phyloP scores from a whole-genome alignment of 78 protist species.

The Pigoraptor vietnamica region DNA sequence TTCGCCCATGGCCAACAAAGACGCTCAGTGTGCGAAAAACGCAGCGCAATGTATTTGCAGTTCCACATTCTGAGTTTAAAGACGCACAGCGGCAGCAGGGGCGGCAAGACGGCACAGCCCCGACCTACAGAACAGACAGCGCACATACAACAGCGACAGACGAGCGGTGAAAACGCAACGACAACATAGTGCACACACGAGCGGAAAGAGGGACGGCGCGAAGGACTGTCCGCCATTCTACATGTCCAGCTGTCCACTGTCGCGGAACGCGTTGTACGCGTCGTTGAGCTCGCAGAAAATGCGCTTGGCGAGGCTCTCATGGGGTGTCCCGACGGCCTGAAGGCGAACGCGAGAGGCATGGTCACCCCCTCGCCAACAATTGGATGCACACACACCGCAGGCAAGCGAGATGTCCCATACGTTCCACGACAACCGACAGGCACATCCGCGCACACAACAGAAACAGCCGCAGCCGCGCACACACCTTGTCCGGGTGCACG shows the following conservation, averaged over 20 bases:
- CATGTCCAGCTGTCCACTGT: neutral
- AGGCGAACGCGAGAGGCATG: neutral
- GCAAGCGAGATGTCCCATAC: neutral
- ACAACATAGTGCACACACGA: no score
- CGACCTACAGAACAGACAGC: no score
- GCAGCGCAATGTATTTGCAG: no score
- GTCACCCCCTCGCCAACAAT: neutral
- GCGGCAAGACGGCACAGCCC: no score
- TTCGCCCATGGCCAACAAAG: no score
- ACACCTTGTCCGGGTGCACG: conserved; percentile 66
- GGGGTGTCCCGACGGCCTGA: neutral
- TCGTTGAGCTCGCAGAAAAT: conserved; percentile 13
- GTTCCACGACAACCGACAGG: neutral
- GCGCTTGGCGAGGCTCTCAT: neutral
- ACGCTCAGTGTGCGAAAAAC: no score
- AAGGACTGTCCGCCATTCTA: no score
- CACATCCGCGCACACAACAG: neutral
- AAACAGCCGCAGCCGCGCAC: neutral
- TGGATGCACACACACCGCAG: neutral
- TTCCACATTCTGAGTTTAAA: no score
- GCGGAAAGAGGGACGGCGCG: no score
- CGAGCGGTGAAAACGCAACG: no score
- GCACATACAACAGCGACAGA: no score
- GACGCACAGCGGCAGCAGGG: no score
- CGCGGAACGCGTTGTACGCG: neutral